Evolutionary conservation across 306 rosid species (phyloP), one percentile per base, ranked within the genome.

Genomic region (Trifolium pratense): DNA sequence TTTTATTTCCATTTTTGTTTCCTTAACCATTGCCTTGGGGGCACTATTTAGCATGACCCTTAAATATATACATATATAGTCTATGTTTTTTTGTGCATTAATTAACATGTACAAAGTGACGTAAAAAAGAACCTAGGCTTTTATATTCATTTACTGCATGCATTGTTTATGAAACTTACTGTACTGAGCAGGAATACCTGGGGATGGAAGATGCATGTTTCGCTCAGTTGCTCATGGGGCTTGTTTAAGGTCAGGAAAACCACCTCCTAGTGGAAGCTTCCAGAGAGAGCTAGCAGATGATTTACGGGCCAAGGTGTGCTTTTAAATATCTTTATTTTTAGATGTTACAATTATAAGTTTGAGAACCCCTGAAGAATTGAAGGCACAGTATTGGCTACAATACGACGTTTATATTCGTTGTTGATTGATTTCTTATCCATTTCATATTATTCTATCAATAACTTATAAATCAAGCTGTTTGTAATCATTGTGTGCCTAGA

Each of bases 151-250:
- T 61, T 14, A 43, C 52, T 55, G 65, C 66, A 39, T 65, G 74
- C 69, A 42, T 74, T 57, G n/a, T 48, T 73, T 43, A 60, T 39
- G 39, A 79, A 78, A 79, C 49, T 63, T 78, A 69, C 32, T 6
- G 18, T 77, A 37, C 75, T 72, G 56, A 61, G 61, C 84, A 94
- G 98, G 98, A 83, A 91, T 91, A 80, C 98, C 97, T 9, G 98
- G 98, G 59, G 98, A 91, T 75, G 98, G 98, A 53, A 85, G 98
- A 78, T 94, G 98, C 76, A 72, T 94, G 86, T 94, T 94, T 78
- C 89, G 96, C 56, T 89, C 98, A 16, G 91, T 94, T 52, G 90
- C 98, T 78, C 95, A 86, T 37, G 95, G 95, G 42, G 97, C 97
- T 76, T 87, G 92, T 74, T 66, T 89, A 68, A 86, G 87, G 73